These are phyloP conservation scores for Aristolochia contorta DNA, from an alignment of 164 flowering plant genomes.

Conservation along the genomic window DNA sequence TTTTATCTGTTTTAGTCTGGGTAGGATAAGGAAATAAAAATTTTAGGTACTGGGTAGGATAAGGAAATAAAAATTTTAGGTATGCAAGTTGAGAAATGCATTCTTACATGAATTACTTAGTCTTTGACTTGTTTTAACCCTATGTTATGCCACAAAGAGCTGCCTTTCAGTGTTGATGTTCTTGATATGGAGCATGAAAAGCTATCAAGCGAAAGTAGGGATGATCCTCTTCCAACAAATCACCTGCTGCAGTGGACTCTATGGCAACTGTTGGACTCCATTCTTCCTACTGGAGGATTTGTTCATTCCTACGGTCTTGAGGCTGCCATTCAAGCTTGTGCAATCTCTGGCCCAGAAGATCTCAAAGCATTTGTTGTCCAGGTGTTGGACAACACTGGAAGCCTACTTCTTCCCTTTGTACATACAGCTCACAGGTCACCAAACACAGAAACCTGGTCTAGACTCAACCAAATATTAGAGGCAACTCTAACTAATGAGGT, in stretches of 20 bases:
- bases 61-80: no score
- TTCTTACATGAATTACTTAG: no score
- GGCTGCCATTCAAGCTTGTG: conserved; percentile 66
- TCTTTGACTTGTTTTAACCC: no score
- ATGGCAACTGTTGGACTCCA: conserved; percentile 88
- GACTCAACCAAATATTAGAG: conserved; percentile 45
- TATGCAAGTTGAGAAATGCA: no score
- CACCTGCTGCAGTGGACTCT: conserved; percentile 59
- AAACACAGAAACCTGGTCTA: conserved; percentile 43
- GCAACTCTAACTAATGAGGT: conserved; percentile 83
- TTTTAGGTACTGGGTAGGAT: no score
- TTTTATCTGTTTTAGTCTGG: no score
- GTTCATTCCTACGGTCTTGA: conserved; percentile 94
- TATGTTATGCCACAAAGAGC: no score
- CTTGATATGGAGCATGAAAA: conserved; percentile 17
- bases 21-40: no score
- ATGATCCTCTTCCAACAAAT: conserved; percentile 9
- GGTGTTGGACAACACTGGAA: conserved; percentile 70
- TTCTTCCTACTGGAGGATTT: conserved; percentile 95
- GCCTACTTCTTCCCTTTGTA: conserved; percentile 86
- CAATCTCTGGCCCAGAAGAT: conserved; percentile 44
- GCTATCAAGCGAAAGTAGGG: conserved; percentile 14
- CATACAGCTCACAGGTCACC: conserved; percentile 44
- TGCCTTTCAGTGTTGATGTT: no score
- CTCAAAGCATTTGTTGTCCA: conserved; percentile 44